phyloP scores from a whole-genome alignment of 768 basidiomycete species.

The Mycena kentingensis region DNA sequence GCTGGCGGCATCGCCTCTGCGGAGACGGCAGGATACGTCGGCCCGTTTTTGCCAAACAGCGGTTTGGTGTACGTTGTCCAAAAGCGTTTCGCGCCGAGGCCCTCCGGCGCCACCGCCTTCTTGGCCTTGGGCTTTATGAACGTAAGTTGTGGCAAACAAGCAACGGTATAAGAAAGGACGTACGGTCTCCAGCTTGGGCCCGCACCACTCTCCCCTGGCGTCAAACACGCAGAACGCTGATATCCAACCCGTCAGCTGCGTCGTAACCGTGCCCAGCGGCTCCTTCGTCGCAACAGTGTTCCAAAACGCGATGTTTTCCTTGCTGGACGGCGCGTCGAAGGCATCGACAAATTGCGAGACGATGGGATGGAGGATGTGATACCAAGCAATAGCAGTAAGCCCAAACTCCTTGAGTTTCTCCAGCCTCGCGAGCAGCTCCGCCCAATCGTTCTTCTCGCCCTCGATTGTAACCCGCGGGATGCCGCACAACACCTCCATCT shows the following conservation, averaged over 20 bases:
- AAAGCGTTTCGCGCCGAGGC: slow-evolving; percentile 2
- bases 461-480: slow-evolving; percentile 21
- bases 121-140: not conserved
- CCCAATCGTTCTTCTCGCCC: slow-evolving; percentile 27
- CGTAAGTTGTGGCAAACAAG: not conserved
- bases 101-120: not conserved
- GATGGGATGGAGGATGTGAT: slow-evolving; percentile 23
- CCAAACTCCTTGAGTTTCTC: slow-evolving; percentile 27
- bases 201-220: slow-evolving; percentile 17
- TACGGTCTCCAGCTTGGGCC: slow-evolving; percentile 5
- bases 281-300: not conserved
- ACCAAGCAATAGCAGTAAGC: slow-evolving; percentile 17
- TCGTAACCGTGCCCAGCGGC: slow-evolving; percentile 4
- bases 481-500: slow-evolving; percentile 17
- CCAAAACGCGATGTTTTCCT: not conserved
- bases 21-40: slow-evolving; percentile 1
- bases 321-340: not conserved
- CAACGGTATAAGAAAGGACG: not conserved
- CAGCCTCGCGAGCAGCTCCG: slow-evolving; percentile 20
- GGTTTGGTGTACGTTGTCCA: slow-evolving; percentile 3
- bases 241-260: slow-evolving; percentile 19
- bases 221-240: slow-evolving; percentile 20
- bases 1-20: slow-evolving; percentile 28
- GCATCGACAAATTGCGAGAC: slow-evolving; percentile 1
- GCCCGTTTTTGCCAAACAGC: not conserved